phyloP scores from a whole-genome alignment of 2,329 filamentous ascomycete species.

The Pestalotiopsis sp. region DNA sequence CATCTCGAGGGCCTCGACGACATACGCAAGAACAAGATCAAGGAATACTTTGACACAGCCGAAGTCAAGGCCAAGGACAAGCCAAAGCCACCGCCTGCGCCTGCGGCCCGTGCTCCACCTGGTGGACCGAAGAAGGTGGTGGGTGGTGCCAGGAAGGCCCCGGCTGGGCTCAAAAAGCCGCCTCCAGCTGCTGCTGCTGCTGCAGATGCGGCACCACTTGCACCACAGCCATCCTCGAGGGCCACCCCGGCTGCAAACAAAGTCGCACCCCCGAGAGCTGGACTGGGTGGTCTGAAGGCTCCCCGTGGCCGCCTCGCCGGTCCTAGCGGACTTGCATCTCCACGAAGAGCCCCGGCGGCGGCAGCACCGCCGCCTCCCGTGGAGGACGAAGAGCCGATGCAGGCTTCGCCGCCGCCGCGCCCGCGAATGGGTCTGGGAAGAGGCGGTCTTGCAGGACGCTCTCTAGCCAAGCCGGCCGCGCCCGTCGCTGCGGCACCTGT shows the following conservation, averaged over 20 bases:
- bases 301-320: slow-evolving; percentile 57
- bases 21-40: slow-evolving; percentile 92
- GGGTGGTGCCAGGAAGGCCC: slow-evolving; percentile 41
- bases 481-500: slow-evolving; percentile 49
- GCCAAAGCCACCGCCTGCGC: slow-evolving; percentile 74
- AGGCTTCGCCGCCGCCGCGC: slow-evolving; percentile 53
- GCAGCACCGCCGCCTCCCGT: slow-evolving; percentile 47
- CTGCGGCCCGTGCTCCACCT: slow-evolving; percentile 53
- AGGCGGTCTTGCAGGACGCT: slow-evolving; percentile 82
- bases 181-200: slow-evolving; percentile 39
- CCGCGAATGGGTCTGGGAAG: slow-evolving; percentile 69
- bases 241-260: slow-evolving; percentile 47
- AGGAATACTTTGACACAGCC: slow-evolving; percentile 80
- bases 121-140: slow-evolving; percentile 35
- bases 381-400: slow-evolving; percentile 51
- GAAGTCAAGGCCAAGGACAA: slow-evolving; percentile 90
- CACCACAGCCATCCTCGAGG: slow-evolving; percentile 59
- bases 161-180: slow-evolving; percentile 54
- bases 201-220: slow-evolving; percentile 44
- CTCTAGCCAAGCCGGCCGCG: slow-evolving; percentile 72
- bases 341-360: slow-evolving; percentile 45
- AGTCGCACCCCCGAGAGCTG: slow-evolving; percentile 55
- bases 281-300: slow-evolving; percentile 58
- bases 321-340: slow-evolving; percentile 51
- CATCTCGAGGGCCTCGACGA: slow-evolving; percentile 92